Conservation (phyloP, 306 rosid species). For the Lagenaria siceraria region DNA sequence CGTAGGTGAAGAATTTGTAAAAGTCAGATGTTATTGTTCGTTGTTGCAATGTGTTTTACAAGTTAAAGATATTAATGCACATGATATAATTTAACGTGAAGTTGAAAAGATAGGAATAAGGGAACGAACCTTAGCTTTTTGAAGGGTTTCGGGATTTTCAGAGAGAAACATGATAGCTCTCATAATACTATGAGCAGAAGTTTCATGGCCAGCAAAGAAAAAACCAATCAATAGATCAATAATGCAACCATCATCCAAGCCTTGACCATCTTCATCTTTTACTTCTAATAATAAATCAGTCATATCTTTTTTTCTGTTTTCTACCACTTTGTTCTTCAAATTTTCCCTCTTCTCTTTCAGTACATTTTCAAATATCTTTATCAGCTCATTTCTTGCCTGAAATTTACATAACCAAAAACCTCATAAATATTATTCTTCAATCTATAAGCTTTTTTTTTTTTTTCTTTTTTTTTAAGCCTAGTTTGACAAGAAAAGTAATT, state of each 20-base stretch:
- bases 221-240: constrained; percentile 11
- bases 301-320: constrained; percentile 14
- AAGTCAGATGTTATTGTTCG: no score
- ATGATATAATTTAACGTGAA: not conserved
- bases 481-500: not conserved
- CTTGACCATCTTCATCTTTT: constrained; percentile 17
- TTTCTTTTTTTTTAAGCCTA: no score
- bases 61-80: no score
- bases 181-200: not conserved
- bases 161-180: constrained; percentile 9
- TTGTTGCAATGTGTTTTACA: no score
- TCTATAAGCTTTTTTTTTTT: no score
- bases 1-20: no score
- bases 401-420: not conserved
- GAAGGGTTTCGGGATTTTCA: not conserved
- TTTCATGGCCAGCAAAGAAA: constrained; percentile 21
- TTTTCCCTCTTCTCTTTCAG: constrained; percentile 4
- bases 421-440: not conserved
- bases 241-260: constrained; percentile 15
- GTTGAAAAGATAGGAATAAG: not conserved
- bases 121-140: constrained; percentile 3
- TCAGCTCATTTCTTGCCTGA: constrained; percentile 12
- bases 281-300: constrained; percentile 14
- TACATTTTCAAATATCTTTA: not conserved
- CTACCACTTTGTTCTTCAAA: not conserved